Base-by-base conservation (phyloP, 192 early-diverging fungal species). In the Backusella mclennaniae region DNA sequence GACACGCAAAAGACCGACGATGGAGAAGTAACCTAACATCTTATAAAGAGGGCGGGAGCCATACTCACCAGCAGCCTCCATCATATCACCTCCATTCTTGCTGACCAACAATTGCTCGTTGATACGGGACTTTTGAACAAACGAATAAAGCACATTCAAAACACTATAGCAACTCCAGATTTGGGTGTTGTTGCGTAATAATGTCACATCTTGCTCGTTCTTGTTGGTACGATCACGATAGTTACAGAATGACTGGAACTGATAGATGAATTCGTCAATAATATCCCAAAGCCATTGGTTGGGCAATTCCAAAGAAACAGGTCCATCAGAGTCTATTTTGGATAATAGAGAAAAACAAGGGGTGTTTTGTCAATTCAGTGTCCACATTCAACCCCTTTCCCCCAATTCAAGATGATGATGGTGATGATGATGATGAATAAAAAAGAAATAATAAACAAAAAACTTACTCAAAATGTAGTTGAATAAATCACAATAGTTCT, bases 231-330 rank as follows among this genome's bases (percentile, higher is more conserved):
- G 92, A 86, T 93, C 95, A 71, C 96, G 92, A 89, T 96, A 97
- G 76, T 94, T 93, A 87, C 95, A 94, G 88, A 97, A 98, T 72
- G 95, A 92, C 88, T 98, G 97, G 91, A 97, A 98, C 87, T 98
- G 97, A 86, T 96, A 98, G 79, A 98, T 97, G 85, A 98, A 98
- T 86, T 98, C 97, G 78, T 98, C 97, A 76, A 98, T 96, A 81
- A 98, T 97, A 85, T 98, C 97, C 96, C 96, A 98, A 49, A 98
- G 86, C 97, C 97, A 98, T 85, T 97, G 96, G 88, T 96, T 97
- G 31, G 97, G 97, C 73, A 98, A 90, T 86, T 98, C 97, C 72
- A 98, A 86, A 66, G 93, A 91, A 56, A 94, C 89, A 31, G 96
- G 96, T 42, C 94, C 94, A 39, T 94, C 90, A 23, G 89, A 90